A percentile compares a stretch with the other conserved stretches of the same genome.
Conservation (phyloP, 257 asterid genomes). For the Plantago major region DNA sequence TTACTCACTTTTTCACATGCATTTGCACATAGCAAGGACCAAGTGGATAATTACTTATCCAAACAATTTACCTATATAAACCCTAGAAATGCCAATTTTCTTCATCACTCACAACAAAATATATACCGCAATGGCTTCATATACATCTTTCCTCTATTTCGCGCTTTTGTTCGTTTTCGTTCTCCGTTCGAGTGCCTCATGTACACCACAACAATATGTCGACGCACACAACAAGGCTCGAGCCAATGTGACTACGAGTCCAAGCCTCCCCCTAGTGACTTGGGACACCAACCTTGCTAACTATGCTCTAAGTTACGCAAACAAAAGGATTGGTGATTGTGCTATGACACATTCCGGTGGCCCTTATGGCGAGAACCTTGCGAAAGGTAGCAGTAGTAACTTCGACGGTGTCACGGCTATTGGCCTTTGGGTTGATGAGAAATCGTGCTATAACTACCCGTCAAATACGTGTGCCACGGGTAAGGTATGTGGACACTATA, state of each 20-base stretch:
- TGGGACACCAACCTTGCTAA: constrained; percentile 37
- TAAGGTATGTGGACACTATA: constrained; percentile 42
- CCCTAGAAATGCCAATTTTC: neutral
- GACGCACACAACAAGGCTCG: neutral
- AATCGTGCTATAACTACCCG: constrained; percentile 22
- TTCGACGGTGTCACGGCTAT: constrained; percentile 31
- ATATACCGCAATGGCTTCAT: neutral
- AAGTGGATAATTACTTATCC: constrained; percentile 4
- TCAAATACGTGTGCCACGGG: constrained; percentile 30
- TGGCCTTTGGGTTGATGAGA: constrained; percentile 37
- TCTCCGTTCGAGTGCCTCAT: neutral
- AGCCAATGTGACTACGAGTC: neutral
- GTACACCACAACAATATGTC: neutral
- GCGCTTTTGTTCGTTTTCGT: neutral
- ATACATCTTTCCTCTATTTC: neutral
- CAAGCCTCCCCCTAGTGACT: constrained; percentile 25
- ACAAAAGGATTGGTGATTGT: constrained; percentile 25
- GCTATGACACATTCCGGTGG: constrained; percentile 39
- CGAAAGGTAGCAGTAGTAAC: constrained; percentile 36
- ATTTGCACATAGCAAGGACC: constrained; percentile 2
- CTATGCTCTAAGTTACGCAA: constrained; percentile 41
- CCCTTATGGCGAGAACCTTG: constrained; percentile 55
- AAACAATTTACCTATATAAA: neutral
- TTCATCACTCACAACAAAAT: neutral
- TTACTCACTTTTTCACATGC: constrained; percentile 8